Conservation (phyloP, 495 filamentous ascomycete genomes). For the Evernia prunastri region DNA sequence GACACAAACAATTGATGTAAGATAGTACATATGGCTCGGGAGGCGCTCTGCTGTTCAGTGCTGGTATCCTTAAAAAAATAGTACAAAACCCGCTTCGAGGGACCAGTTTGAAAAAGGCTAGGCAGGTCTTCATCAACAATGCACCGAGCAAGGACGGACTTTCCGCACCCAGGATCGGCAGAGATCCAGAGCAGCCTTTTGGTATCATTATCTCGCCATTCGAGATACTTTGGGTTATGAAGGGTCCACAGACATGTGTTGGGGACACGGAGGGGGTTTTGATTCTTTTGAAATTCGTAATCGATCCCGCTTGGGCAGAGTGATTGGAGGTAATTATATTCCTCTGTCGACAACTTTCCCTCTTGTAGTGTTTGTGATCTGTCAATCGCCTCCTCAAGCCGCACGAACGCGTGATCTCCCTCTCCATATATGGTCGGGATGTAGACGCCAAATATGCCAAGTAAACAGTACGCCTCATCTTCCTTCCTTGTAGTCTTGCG, state of each 20-base stretch:
- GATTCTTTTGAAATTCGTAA: too few relatives aligned
- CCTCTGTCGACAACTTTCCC: too few relatives aligned
- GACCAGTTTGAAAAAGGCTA: too few relatives aligned
- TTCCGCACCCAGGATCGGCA: conserved; percentile 43
- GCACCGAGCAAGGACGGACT: conserved; percentile 37
- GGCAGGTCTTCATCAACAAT: conserved; percentile 26
- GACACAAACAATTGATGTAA: conserved; percentile 38
- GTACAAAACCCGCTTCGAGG: conserved; percentile 30
- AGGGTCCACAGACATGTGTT: conserved; percentile 25
- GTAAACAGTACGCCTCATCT: too few relatives aligned
- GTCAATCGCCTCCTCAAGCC: too few relatives aligned
- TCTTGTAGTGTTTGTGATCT: too few relatives aligned
- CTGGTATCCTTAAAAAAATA: conserved; percentile 43
- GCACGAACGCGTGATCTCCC: too few relatives aligned
- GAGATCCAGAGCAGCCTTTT: conserved; percentile 39
- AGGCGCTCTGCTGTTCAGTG: conserved; percentile 31
- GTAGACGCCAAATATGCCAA: too few relatives aligned
- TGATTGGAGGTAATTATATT: too few relatives aligned
- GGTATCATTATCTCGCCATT: conserved; percentile 26
- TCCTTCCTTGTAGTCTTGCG: too few relatives aligned
- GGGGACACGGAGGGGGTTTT: conserved; percentile 21
- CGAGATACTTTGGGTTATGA: conserved; percentile 29
- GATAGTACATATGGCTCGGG: conserved; percentile 34
- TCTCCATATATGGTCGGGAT: too few relatives aligned
- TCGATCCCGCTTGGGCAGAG: too few relatives aligned